These are phyloP conservation scores for Blastocystis sp. DNA, from an alignment of 352 stramenopile genomes.

Conservation along the genomic window DNA sequence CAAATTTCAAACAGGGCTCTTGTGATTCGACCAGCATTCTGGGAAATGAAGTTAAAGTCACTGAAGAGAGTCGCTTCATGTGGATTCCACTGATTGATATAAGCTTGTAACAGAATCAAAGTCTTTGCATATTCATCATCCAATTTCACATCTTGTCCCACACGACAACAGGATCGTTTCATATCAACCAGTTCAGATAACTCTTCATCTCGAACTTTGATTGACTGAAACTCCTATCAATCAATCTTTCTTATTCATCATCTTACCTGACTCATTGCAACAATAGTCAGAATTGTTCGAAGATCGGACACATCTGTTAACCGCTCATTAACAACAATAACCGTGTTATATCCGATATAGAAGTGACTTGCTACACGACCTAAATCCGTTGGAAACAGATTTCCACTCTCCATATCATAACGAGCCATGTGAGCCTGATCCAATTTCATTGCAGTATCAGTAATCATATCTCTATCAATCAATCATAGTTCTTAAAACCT, in stretches of 20 bases:
- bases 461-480: conserved; percentile 65
- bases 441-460: conserved; percentile 67
- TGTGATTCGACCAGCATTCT: conserved; percentile 91
- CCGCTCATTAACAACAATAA: conserved; percentile 91
- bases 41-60: conserved; percentile 97
- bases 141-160: conserved; percentile 79
- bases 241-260: too few relatives aligned
- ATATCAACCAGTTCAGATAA: conserved; percentile 84
- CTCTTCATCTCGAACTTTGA: conserved; percentile 88
- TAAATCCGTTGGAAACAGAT: conserved; percentile 84
- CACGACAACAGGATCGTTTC: conserved; percentile 75
- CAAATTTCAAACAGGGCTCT: conserved; percentile 97
- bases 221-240: conserved; percentile 86
- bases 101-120: conserved; percentile 88
- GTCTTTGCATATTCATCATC: conserved; percentile 87
- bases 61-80: conserved; percentile 91
- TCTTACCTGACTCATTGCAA: conserved; percentile 70
- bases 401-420: conserved; percentile 74
- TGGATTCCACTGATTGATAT: conserved; percentile 77
- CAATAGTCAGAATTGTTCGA: conserved; percentile 35
- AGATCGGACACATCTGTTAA: conserved; percentile 68
- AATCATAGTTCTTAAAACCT: not conserved
- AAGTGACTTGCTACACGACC: conserved; percentile 94
- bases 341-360: conserved; percentile 94
- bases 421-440: conserved; percentile 74